Base-by-base conservation (phyloP, 768 basidiomycete species). In the Leccinum longicurvipes region DNA sequence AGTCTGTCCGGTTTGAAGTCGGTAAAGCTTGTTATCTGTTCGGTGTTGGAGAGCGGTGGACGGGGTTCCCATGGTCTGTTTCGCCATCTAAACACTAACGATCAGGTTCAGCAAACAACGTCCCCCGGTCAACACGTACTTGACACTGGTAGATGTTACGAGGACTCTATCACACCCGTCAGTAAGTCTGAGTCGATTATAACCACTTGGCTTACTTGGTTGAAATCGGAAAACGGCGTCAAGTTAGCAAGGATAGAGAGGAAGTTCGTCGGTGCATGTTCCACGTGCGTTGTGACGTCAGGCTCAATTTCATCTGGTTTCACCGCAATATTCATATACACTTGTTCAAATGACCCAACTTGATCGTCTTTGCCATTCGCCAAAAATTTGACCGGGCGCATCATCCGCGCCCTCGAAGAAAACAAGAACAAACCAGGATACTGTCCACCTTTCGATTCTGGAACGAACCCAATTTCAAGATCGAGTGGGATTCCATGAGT, bases 11-110 rank as follows among this genome's bases (percentile, higher is more conserved):
- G 88, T 88, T 75, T 98, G 96, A 4, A 99, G 80, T 21, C 93
- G 87, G 73, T 98, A 98, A 45, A 98, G 83, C 73, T 98, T 99
- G 78, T 98, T 98, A 74, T 99, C 97, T 10, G 97, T 98, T 56
- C 97, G 83, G 66, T 94, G 92, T 63, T 83, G 82, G 39, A 98
- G 71, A 6, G 93, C 89, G 2, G 95, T 98, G 29, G 93, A 87
- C 2, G 97, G 96, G 19, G 97, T 98, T 25, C 97, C 97, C 97
- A 99, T 99, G 2, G 92, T 90, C 84, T 99, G 97, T 78, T 99
- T 99, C 71, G 95, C 94, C 97, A 99, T 99, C 88, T 98, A 71
- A 53, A 59, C 27, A n/a, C 21, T 15, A 46, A 46, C 17, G 12
- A 27, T 71, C 49, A 61, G 49, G 24, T 24, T 47, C 42, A 36